A percentile compares a stretch with the other conserved stretches of the same genome.
These are phyloP conservation scores for Chlorella sp. DNA, from an alignment of 139 green algal genomes.

Conservation along the genomic window DNA sequence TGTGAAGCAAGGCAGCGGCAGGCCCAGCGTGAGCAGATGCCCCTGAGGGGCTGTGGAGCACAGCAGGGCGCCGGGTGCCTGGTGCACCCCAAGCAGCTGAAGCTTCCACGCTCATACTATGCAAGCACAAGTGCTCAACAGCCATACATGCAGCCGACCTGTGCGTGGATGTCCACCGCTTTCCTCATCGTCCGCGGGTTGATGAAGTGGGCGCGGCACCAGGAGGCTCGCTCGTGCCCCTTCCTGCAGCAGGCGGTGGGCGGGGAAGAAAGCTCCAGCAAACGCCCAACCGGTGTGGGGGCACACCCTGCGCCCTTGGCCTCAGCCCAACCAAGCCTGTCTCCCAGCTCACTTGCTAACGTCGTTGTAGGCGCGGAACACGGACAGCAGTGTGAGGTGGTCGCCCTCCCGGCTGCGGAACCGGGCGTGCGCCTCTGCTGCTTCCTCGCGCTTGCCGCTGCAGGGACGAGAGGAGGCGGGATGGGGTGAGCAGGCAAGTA, in stretches of 20 bases:
- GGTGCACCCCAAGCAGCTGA: no score
- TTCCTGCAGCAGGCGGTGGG: background rate
- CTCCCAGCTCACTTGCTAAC: constrained; percentile 15
- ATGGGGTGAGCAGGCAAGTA: background rate
- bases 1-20: no score
- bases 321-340: no score
- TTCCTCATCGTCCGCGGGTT: constrained; percentile 73
- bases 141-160: no score
- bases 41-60: no score
- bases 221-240: constrained; percentile 26
- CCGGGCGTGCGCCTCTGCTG: constrained; percentile 61
- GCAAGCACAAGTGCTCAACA: no score
- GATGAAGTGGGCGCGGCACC: constrained; percentile 61
- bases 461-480: background rate
- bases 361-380: constrained; percentile 67
- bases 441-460: constrained; percentile 75
- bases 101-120: no score
- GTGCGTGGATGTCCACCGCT: constrained; percentile 75
- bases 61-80: no score
- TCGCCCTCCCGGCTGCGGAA: constrained; percentile 80
- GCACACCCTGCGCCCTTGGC: no score
- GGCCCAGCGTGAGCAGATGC: no score
- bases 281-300: no score
- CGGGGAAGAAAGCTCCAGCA: no score
- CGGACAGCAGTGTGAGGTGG: constrained; percentile 81